Evolutionary conservation across 495 filamentous ascomycete species (phyloP).

Genomic region (Neurospora cerealis): DNA sequence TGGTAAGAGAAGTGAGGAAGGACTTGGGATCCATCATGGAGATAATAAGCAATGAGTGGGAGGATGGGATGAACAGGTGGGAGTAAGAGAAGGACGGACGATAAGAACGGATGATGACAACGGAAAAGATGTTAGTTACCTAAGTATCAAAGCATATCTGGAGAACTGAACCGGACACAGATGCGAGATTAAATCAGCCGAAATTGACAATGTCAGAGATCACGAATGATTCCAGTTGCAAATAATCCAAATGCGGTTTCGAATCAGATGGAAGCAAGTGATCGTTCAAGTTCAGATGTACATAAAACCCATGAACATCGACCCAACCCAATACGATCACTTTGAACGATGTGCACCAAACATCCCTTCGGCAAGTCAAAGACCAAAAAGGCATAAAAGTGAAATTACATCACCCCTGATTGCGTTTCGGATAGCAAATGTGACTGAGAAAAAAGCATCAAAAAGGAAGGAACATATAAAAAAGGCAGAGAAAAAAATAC

Average conservation of each 20-base stretch:
- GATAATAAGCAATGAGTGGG: not conserved
- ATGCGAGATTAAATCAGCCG: accelerated
- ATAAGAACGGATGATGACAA: not conserved
- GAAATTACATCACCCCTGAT: too few species aligned
- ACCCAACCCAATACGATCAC: not conserved
- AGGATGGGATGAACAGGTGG: not conserved
- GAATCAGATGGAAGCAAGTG: not conserved
- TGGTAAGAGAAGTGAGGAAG: not conserved
- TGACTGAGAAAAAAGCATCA: too few species aligned
- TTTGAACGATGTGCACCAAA: too few species aligned
- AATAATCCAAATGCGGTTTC: not conserved
- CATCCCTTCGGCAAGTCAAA: too few species aligned
- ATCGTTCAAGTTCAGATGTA: not conserved
- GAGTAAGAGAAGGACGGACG: not conserved
- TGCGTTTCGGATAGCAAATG: too few species aligned
- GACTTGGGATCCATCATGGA: not conserved
- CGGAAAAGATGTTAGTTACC: too few species aligned
- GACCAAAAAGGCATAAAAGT: too few species aligned
- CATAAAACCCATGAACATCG: not conserved
- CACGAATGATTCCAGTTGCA: not conserved
- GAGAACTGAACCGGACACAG: too few species aligned
- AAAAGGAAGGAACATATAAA: too few species aligned
- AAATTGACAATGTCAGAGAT: accelerated
- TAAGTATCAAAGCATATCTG: too few species aligned
- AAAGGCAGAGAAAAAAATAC: not conserved